A percentile compares a stretch with the other conserved stretches of the same genome.
Conservation (phyloP, 169 alveolate species). For the Plasmodium coatneyi region DNA sequence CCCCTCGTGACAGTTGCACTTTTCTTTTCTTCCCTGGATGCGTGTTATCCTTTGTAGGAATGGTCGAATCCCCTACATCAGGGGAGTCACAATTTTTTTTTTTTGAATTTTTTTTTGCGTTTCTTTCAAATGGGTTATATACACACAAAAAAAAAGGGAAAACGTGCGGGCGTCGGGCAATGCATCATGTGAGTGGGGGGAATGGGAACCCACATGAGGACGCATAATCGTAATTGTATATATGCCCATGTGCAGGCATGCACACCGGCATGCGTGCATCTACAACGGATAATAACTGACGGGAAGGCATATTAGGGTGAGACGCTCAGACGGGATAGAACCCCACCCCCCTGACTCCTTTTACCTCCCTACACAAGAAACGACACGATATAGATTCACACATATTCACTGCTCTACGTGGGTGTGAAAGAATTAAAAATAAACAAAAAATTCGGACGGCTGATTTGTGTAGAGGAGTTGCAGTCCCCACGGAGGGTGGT, state of each 20-base stretch:
- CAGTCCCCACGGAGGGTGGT: background rate
- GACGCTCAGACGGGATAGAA: background rate
- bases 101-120: background rate
- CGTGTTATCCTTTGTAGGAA: background rate
- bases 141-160: background rate
- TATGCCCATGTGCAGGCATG: background rate
- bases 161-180: background rate
- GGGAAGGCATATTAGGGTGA: background rate
- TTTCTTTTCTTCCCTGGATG: background rate
- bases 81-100: background rate
- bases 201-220: background rate
- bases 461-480: background rate
- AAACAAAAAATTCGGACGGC: conserved; percentile 1
- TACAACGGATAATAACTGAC: background rate
- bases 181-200: too few species aligned
- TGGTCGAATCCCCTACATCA: background rate
- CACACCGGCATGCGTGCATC: too few species aligned
- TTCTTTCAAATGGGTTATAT: background rate
- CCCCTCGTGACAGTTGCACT: background rate
- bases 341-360: background rate
- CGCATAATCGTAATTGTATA: background rate
- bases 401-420: background rate
- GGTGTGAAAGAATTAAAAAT: background rate
- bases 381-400: background rate
- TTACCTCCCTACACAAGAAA: background rate